Conservation (phyloP, 768 basidiomycete species). For the Suillus placidus region DNA sequence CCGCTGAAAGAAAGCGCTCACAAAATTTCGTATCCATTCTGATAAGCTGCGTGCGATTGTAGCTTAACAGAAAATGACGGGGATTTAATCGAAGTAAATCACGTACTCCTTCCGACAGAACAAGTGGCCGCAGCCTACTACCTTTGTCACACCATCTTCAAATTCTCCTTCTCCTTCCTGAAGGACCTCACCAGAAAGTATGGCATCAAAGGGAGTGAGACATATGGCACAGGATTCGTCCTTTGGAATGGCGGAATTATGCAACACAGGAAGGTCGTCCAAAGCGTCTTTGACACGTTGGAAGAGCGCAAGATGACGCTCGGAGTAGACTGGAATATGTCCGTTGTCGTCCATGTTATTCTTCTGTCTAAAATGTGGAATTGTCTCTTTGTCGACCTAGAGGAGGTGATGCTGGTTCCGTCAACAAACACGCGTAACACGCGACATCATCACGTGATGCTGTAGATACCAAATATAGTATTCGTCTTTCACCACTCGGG, state of each 20-base stretch:
- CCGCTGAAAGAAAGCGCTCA: conserved; percentile 29
- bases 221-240: conserved; percentile 72
- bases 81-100: conserved; percentile 10
- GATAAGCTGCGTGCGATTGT: conserved; percentile 43
- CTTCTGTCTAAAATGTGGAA: not conserved
- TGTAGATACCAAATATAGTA: not conserved
- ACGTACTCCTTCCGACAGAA: conserved; percentile 70
- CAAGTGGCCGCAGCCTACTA: conserved; percentile 62
- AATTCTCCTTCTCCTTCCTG: conserved; percentile 17
- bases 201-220: conserved; percentile 50
- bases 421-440: conserved; percentile 15
- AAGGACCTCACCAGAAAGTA: conserved; percentile 36
- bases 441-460: conserved; percentile 11
- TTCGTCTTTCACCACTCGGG: not conserved
- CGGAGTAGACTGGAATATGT: conserved; percentile 21
- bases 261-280: conserved; percentile 46
- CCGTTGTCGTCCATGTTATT: conserved; percentile 14
- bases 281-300: conserved; percentile 42
- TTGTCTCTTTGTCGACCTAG: conserved; percentile 10
- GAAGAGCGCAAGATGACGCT: conserved; percentile 16
- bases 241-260: conserved; percentile 40
- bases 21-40: conserved; percentile 67
- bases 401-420: conserved; percentile 16
- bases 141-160: conserved; percentile 53
- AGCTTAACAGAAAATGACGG: not conserved